These are phyloP conservation scores for Xylariaceae sp. DNA, from an alignment of 2,329 filamentous ascomycete genomes.

Conservation along the genomic window DNA sequence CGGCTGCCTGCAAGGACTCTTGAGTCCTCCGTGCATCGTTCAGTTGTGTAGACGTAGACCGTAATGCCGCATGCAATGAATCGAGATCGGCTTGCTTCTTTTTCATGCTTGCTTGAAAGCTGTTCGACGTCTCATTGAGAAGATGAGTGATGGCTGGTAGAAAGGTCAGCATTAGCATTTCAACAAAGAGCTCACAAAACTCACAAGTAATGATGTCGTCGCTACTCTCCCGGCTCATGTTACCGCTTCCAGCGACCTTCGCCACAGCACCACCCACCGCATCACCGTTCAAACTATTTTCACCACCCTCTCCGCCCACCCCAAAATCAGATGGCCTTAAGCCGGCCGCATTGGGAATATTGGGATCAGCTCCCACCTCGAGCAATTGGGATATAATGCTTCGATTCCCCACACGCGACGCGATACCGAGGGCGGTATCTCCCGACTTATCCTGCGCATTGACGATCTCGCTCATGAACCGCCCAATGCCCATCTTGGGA, in stretches of 20 bases:
- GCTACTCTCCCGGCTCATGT: slow-evolving; percentile 65
- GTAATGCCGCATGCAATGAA: slow-evolving; percentile 72
- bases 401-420: slow-evolving; percentile 84
- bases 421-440: slow-evolving; percentile 91
- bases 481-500: slow-evolving; percentile 77
- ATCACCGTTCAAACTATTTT: slow-evolving; percentile 35
- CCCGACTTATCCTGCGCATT: slow-evolving; percentile 92
- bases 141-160: slow-evolving; percentile 71
- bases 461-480: slow-evolving; percentile 96
- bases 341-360: slow-evolving; percentile 84
- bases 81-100: slow-evolving; percentile 82
- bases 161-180: slow-evolving; percentile 3
- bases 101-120: slow-evolving; percentile 76
- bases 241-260: slow-evolving; percentile 43
- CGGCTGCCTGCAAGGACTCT: slow-evolving; percentile 63
- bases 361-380: slow-evolving; percentile 91
- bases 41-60: slow-evolving; percentile 73
- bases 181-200: slow-evolving; percentile 34
- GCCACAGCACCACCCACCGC: slow-evolving; percentile 39
- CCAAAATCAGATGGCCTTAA: slow-evolving; percentile 91
- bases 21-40: slow-evolving; percentile 71
- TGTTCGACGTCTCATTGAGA: slow-evolving; percentile 70
- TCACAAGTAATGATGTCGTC: slow-evolving; percentile 75
- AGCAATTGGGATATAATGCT: slow-evolving; percentile 96
- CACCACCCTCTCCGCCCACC: slow-evolving; percentile 58